These are phyloP conservation scores for Gentiana straminea DNA, from an alignment of 257 asterid species.

Conservation along the genomic window DNA sequence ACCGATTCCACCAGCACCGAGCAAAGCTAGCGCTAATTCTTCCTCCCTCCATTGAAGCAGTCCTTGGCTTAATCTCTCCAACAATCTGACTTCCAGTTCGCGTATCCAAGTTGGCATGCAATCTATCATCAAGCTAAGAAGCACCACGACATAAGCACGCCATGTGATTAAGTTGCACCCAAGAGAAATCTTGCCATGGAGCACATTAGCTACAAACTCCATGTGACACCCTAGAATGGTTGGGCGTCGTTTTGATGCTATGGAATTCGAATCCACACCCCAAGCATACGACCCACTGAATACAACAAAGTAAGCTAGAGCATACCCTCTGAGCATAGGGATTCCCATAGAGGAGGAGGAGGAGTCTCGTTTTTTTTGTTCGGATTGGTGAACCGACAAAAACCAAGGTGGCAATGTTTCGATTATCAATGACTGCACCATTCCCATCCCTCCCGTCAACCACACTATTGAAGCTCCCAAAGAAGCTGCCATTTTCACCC, in stretches of 20 bases:
- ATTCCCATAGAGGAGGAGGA: slow-evolving; percentile 22
- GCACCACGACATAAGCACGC: slow-evolving; percentile 74
- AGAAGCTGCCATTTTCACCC: slow-evolving; percentile 81
- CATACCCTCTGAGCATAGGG: slow-evolving; percentile 65
- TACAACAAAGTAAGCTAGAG: slow-evolving; percentile 62
- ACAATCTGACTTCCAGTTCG: slow-evolving; percentile 47
- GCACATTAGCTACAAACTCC: slow-evolving; percentile 67
- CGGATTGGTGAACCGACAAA: slow-evolving; percentile 43
- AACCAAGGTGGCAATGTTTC: slow-evolving; percentile 97
- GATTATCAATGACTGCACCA: slow-evolving; percentile 66
- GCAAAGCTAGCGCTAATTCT: slow-evolving; percentile 77
- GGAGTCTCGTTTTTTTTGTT: slow-evolving; percentile 12
- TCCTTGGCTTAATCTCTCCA: slow-evolving; percentile 61
- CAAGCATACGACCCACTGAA: slow-evolving; percentile 66
- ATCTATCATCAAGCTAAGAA: slow-evolving; percentile 66
- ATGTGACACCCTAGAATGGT: slow-evolving; percentile 54
- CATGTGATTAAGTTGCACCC: slow-evolving; percentile 84
- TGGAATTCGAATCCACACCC: slow-evolving; percentile 60
- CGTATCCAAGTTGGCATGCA: slow-evolving; percentile 65
- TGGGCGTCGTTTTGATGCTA: slow-evolving; percentile 63
- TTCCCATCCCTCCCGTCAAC: slow-evolving; percentile 74
- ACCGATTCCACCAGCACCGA: slow-evolving; percentile 63
- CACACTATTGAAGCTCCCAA: slow-evolving; percentile 71
- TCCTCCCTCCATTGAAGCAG: slow-evolving; percentile 63
- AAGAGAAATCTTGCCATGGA: slow-evolving; percentile 66